phyloP scores from a whole-genome alignment of 2,329 filamentous ascomycete genomes.

The Calonectria multiphialidica region DNA sequence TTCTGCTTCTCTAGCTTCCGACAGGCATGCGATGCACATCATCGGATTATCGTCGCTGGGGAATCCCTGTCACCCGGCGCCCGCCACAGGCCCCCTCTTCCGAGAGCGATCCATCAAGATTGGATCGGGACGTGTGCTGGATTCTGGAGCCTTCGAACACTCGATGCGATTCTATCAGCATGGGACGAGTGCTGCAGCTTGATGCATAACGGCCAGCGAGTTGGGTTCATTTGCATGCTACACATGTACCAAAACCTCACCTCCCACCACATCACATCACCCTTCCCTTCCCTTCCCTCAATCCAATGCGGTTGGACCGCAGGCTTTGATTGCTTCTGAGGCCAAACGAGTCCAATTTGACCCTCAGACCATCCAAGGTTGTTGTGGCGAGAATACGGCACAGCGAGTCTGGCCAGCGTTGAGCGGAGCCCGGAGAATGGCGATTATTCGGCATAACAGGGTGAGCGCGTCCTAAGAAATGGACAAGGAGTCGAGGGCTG shows the following conservation, averaged over 20 bases:
- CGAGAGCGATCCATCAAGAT: slow-evolving; percentile 19
- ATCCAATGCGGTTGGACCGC: background rate
- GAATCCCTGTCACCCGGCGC: slow-evolving; percentile 16
- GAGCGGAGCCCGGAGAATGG: background rate
- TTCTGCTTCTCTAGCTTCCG: background rate
- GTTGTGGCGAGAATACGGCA: background rate
- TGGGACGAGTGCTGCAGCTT: background rate
- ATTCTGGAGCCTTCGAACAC: background rate
- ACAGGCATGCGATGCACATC: slow-evolving; percentile 14
- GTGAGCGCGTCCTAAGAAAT: background rate
- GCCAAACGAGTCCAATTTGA: background rate
- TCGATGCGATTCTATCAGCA: background rate
- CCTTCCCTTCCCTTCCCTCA: background rate
- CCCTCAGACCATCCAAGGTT: background rate
- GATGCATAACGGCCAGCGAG: background rate
- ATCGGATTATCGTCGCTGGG: slow-evolving; percentile 17
- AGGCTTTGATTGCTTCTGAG: background rate
- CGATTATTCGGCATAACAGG: slow-evolving; percentile 6
- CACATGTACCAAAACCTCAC: background rate
- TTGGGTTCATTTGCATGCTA: slow-evolving; percentile 5
- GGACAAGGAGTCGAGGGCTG: background rate
- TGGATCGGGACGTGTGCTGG: slow-evolving; percentile 4
- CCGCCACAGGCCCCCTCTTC: background rate
- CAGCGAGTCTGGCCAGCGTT: background rate
- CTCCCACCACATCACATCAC: too few relatives aligned